phyloP scores from a whole-genome alignment of 2,329 filamentous ascomycete species.

The Mycosphaerella sp. region DNA sequence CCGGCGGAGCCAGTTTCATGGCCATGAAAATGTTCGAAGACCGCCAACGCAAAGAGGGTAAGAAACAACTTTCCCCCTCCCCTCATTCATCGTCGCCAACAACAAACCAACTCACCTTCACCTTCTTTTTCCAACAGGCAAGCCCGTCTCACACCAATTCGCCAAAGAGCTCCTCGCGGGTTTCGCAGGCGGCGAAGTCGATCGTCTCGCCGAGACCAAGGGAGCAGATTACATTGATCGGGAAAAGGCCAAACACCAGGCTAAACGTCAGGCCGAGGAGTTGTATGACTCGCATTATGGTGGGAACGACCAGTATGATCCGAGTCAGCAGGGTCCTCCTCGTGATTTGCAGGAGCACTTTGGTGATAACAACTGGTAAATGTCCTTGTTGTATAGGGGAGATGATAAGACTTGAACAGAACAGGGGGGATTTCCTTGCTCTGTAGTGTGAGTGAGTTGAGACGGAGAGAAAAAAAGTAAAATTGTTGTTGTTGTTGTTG shows the following conservation, averaged over 20 bases:
- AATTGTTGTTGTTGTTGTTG: no score
- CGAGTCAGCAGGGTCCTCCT: constrained; percentile 37
- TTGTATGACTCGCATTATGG: constrained; percentile 48
- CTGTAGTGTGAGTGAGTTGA: no score
- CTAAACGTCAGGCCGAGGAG: constrained; percentile 38
- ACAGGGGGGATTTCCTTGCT: neutral
- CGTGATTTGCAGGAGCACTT: constrained; percentile 31
- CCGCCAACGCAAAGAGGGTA: constrained; percentile 59
- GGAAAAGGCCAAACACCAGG: constrained; percentile 44
- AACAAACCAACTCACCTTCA: no score
- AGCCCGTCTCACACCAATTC: constrained; percentile 63
- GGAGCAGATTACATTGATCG: constrained; percentile 45
- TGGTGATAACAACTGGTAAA: constrained; percentile 18
- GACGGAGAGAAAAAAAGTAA: no score
- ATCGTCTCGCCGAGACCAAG: constrained; percentile 61
- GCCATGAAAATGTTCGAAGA: constrained; percentile 77
- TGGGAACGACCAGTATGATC: constrained; percentile 42
- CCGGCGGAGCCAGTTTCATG: constrained; percentile 69
- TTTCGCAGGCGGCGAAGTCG: constrained; percentile 66
- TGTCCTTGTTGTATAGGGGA: neutral
- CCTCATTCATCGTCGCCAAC: neutral
- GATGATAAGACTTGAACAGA: neutral
- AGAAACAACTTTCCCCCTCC: constrained; percentile 14
- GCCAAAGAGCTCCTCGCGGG: constrained; percentile 72
- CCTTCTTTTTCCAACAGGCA: constrained; percentile 43